Evolutionary conservation across 768 basidiomycete species (phyloP).

Genomic region (Tephrocybe rancida): DNA sequence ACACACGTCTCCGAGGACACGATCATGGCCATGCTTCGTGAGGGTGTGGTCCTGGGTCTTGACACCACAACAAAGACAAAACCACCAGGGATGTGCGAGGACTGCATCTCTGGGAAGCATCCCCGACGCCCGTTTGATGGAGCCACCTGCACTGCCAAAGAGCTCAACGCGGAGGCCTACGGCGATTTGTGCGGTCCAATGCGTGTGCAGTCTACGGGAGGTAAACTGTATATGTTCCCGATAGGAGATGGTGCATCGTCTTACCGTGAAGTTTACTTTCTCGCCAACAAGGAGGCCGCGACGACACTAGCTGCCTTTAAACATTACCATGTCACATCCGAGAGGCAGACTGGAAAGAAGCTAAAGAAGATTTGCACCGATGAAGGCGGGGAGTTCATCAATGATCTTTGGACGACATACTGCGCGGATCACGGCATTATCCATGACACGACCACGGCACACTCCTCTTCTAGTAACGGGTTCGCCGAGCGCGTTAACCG

Average conservation of each 20-base stretch:
- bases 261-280: conserved; percentile 16
- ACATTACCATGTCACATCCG: conserved; percentile 9
- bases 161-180: background rate
- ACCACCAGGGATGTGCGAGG: conserved; percentile 19
- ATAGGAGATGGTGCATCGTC: conserved; percentile 23
- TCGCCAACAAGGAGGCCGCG: conserved; percentile 22
- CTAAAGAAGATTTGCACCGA: conserved; percentile 20
- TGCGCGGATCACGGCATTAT: background rate
- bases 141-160: conserved; percentile 14
- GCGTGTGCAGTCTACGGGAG: conserved; percentile 13
- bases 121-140: conserved; percentile 22
- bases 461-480: background rate
- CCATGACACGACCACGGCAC: background rate
- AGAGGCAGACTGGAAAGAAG: conserved; percentile 17
- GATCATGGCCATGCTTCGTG: background rate
- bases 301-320: conserved; percentile 17
- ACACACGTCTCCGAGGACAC: too few species aligned
- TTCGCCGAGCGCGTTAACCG: background rate
- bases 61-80: conserved; percentile 8
- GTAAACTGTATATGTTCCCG: conserved; percentile 24
- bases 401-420: background rate
- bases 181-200: conserved; percentile 30
- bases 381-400: conserved; percentile 1
- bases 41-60: conserved; percentile 22
- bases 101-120: conserved; percentile 29